Evolutionary conservation across 768 basidiomycete genomes (phyloP).

Genomic region (Termitomyces sp.): DNA sequence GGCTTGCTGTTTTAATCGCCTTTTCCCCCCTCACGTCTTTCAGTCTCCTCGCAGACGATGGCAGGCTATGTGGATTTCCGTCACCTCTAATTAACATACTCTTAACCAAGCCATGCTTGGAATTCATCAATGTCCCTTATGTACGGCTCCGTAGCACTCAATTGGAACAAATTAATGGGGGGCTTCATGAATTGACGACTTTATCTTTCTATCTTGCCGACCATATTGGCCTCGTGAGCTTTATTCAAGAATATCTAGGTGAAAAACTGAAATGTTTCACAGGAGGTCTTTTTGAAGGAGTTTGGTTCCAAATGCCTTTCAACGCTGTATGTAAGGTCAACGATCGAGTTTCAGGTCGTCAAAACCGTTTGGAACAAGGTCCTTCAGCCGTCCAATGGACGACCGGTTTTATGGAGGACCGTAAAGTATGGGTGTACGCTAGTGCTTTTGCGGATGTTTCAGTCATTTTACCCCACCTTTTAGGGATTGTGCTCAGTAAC

Average conservation of each 20-base stretch:
- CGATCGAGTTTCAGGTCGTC: neutral
- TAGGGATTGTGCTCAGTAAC: neutral
- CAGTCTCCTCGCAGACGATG: conserved; percentile 3
- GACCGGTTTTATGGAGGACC: neutral
- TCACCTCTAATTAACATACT: neutral
- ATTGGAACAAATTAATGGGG: neutral
- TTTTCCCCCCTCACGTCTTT: neutral
- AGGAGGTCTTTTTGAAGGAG: neutral
- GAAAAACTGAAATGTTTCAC: neutral
- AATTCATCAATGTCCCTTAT: conserved; percentile 1
- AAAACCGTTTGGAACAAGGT: neutral
- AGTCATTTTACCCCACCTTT: neutral
- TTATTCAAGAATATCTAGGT: neutral
- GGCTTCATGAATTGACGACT: neutral
- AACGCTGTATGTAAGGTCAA: neutral
- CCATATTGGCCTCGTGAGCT: neutral
- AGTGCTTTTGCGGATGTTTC: neutral
- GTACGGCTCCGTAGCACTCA: neutral
- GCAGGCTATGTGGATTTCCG: neutral
- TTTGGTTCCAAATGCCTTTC: neutral
- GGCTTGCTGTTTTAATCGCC: neutral
- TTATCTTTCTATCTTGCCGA: neutral
- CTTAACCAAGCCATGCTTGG: neutral
- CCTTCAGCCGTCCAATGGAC: neutral
- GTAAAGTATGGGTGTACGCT: neutral